phyloP scores from a whole-genome alignment of 305 asterid genomes.

The Andrographis paniculata region DNA sequence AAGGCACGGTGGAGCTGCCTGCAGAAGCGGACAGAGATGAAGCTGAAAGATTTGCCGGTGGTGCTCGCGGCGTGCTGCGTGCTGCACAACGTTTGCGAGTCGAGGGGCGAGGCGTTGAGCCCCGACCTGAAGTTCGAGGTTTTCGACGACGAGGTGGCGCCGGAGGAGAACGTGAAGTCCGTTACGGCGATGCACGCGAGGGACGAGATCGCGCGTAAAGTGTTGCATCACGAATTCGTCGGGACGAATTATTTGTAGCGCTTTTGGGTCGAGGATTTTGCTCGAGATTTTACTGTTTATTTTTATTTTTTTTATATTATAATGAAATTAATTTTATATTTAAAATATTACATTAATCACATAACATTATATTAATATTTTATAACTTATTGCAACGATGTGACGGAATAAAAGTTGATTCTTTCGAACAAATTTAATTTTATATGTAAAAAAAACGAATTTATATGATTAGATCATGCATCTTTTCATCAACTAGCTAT shows the following conservation, averaged over 20 bases:
- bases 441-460: no score
- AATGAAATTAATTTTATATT: no score
- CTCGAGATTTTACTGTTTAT: no score
- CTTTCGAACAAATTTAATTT: no score
- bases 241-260: conserved; percentile 24
- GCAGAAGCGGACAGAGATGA: conserved; percentile 70
- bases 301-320: no score
- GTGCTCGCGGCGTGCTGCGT: conserved; percentile 78
- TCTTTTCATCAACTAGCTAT: no score
- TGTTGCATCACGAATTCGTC: conserved; percentile 50
- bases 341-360: no score
- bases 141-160: conserved; percentile 41
- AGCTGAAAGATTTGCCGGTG: conserved; percentile 65
- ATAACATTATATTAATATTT: no score
- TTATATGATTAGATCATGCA: no score
- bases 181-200: conserved; percentile 21
- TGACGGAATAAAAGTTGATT: no score
- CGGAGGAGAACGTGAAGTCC: conserved; percentile 34
- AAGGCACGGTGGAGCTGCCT: conserved; percentile 71
- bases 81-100: conserved; percentile 69
- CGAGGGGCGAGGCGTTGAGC: conserved; percentile 37
- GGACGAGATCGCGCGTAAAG: conserved; percentile 61
- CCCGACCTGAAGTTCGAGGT: conserved; percentile 38
- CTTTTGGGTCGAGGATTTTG: no score
- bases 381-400: no score